Percentiles rank a stretch among this genome's conserved stretches.
These are phyloP conservation scores for Talaromyces stipitatus DNA, from an alignment of 495 filamentous ascomycete genomes.

Conservation along the genomic window DNA sequence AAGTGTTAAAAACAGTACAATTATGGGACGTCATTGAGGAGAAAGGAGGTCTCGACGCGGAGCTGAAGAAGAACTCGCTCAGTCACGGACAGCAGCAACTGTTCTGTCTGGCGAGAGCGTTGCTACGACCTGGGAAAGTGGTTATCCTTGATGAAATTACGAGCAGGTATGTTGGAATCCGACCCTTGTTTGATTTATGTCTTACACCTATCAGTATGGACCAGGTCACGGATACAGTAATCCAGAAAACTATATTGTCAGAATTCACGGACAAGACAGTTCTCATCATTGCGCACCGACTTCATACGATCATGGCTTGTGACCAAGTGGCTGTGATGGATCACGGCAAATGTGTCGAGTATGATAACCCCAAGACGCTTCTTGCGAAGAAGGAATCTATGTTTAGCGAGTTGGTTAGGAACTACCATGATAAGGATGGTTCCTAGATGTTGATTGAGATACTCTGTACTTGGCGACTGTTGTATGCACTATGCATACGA, in stretches of 20 bases:
- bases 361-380: constrained; percentile 14
- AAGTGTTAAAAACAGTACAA: constrained; percentile 27
- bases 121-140: constrained; percentile 14
- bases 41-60: constrained; percentile 32
- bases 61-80: constrained; percentile 28
- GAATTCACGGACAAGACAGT: constrained; percentile 21
- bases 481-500: too few species aligned
- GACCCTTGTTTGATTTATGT: neutral
- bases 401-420: constrained; percentile 1
- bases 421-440: neutral
- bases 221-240: constrained; percentile 15
- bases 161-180: constrained; percentile 11
- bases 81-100: constrained; percentile 40
- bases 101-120: constrained; percentile 38
- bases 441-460: too few species aligned
- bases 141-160: constrained; percentile 21
- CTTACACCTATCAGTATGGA: constrained; percentile 15
- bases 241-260: constrained; percentile 17
- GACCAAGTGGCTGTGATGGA: constrained; percentile 23
- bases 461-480: too few species aligned
- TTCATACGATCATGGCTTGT: constrained; percentile 18
- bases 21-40: constrained; percentile 28
- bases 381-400: neutral
- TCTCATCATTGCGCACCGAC: constrained; percentile 25
- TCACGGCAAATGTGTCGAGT: constrained; percentile 17